Percentiles rank a stretch among this genome's conserved stretches.
phyloP scores from a whole-genome alignment of 2,329 filamentous ascomycete species.

The Fusarium robinianum region DNA sequence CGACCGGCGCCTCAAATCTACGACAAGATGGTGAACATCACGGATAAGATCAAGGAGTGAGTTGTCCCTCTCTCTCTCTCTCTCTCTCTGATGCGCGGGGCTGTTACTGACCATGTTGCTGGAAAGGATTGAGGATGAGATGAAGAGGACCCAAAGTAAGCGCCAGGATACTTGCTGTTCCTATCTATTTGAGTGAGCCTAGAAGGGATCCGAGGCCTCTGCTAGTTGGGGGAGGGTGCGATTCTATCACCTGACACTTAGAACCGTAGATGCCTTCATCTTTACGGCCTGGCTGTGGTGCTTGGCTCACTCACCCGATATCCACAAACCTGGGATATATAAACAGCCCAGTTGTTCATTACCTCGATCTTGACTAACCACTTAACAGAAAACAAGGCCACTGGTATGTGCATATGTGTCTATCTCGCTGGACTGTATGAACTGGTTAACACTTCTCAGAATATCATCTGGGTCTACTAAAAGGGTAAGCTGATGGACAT shows the following conservation, averaged over 20 bases:
- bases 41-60: conserved; percentile 99
- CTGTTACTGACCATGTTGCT: conserved; percentile 29
- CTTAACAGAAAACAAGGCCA: conserved; percentile 90
- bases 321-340: no score
- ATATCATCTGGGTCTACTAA: conserved; percentile 96
- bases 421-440: conserved; percentile 3
- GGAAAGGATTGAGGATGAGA: conserved; percentile 98
- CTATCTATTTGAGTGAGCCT: not conserved
- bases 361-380: not conserved
- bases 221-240: no score
- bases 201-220: no score
- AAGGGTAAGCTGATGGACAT: no score
- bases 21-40: conserved; percentile 93
- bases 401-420: conserved; percentile 65
- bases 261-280: no score
- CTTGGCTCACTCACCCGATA: no score
- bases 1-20: conserved; percentile 32
- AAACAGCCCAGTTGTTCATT: conserved; percentile 7
- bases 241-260: no score
- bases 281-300: no score
- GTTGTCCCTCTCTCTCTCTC: conserved; percentile 36
- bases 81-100: conserved; percentile 13
- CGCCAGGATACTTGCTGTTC: not conserved
- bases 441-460: conserved; percentile 63
- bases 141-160: conserved; percentile 97